These are phyloP conservation scores for Grigorovia yakushimaensis DNA, from an alignment of 805 yeast species.

Conservation along the genomic window DNA sequence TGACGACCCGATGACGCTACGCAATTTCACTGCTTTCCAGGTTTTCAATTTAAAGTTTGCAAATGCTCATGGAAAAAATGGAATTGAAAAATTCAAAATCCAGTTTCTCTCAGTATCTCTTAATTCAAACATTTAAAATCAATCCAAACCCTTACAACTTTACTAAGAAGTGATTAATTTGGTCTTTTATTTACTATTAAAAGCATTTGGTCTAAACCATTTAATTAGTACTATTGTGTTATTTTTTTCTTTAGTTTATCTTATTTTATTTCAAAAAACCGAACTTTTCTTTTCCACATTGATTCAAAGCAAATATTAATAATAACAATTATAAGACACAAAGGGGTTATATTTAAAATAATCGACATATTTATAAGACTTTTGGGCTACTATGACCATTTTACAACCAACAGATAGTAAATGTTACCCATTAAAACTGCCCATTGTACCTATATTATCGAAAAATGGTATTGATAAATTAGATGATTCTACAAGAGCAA, in stretches of 20 bases:
- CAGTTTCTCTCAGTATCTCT: background rate
- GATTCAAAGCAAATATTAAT: background rate
- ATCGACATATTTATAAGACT: background rate
- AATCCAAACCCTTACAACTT: background rate
- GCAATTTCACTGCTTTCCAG: background rate
- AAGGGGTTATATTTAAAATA: background rate
- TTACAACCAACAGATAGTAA: constrained; percentile 54
- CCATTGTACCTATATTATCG: constrained; percentile 33
- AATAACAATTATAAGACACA: background rate
- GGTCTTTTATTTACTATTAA: too few species aligned
- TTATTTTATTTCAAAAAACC: too few species aligned
- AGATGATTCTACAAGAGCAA: constrained; percentile 35
- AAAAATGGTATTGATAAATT: constrained; percentile 12
- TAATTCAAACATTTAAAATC: too few species aligned
- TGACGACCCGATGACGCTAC: background rate
- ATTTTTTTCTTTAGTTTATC: background rate
- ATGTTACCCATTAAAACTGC: constrained; percentile 47
- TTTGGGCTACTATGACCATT: constrained; percentile 40
- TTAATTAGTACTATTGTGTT: too few species aligned
- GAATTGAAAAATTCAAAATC: background rate
- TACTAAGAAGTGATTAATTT: too few species aligned
- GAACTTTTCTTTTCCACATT: too few species aligned
- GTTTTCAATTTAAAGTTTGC: background rate
- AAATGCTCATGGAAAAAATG: background rate
- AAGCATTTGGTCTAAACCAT: too few species aligned